Percentiles rank a stretch among this genome's conserved stretches.
Evolutionary conservation across 2,329 filamentous ascomycete species (phyloP).

Genomic region (Meredithiella fracta): DNA sequence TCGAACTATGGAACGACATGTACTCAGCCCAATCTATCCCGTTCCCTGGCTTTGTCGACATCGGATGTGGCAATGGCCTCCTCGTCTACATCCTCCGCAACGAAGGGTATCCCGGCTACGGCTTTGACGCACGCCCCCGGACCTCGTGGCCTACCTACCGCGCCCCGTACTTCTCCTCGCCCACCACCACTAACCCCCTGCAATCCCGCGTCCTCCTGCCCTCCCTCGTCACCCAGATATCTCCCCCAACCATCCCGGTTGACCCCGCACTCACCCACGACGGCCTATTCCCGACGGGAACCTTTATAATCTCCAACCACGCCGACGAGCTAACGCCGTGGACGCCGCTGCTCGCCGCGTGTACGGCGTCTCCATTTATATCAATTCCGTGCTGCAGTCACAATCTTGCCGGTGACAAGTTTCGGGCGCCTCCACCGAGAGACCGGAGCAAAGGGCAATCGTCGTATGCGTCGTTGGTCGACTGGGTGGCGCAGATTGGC

Average conservation of each 20-base stretch:
- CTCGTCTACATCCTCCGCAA: constrained; percentile 65
- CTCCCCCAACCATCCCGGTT: constrained; percentile 13
- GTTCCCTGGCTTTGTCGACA: constrained; percentile 87
- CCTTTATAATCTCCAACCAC: constrained; percentile 94
- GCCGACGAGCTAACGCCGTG: constrained; percentile 91
- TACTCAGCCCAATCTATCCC: constrained; percentile 31
- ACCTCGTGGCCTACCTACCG: constrained; percentile 72
- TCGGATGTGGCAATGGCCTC: constrained; percentile 88
- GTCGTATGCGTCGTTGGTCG: constrained; percentile 68
- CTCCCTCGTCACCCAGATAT: constrained; percentile 21
- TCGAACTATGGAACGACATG: constrained; percentile 81
- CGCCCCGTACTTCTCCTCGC: constrained; percentile 12
- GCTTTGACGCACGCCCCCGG: constrained; percentile 74
- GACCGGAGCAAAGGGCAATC: constrained; percentile 31
- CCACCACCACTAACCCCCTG: constrained; percentile 19
- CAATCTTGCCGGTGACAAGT: constrained; percentile 57
- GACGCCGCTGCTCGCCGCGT: constrained; percentile 74
- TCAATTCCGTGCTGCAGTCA: constrained; percentile 94
- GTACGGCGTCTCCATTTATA: constrained; percentile 67
- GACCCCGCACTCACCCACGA: constrained; percentile 23
- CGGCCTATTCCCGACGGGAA: constrained; percentile 54
- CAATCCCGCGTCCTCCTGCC: constrained; percentile 35
- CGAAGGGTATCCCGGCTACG: constrained; percentile 75
- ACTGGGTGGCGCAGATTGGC: constrained; percentile 57
- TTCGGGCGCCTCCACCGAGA: constrained; percentile 46